These are phyloP conservation scores for Hydnomerulius pinastri DNA, from an alignment of 768 basidiomycete species.

Conservation along the genomic window DNA sequence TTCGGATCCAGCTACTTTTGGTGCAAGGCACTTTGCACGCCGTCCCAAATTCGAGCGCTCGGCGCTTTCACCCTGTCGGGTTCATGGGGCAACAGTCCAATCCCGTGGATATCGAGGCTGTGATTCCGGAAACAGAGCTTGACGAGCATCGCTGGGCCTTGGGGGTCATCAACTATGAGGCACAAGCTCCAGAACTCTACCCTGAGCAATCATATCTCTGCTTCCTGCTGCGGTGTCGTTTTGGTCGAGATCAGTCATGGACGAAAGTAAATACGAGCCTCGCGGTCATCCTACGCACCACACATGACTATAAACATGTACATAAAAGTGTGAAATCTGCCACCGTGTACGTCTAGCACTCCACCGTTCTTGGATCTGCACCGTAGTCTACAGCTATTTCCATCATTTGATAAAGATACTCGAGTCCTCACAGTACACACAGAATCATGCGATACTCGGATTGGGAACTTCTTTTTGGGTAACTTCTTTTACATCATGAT, in stretches of 20 bases:
- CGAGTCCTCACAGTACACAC: too few relatives aligned
- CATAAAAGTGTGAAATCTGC: too few relatives aligned
- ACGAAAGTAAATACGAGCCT: background rate
- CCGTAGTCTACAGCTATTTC: too few relatives aligned
- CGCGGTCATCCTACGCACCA: background rate
- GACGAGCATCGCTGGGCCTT: background rate
- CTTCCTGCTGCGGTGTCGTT: background rate
- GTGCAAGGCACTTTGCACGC: background rate
- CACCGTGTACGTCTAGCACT: too few relatives aligned
- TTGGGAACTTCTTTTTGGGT: too few relatives aligned
- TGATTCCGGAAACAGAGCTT: background rate
- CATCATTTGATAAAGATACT: too few relatives aligned
- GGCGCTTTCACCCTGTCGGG: background rate
- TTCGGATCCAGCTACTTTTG: conserved; percentile 5
- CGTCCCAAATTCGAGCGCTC: background rate
- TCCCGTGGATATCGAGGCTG: background rate
- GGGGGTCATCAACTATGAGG: conserved; percentile 1
- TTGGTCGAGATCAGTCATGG: background rate
- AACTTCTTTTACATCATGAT: too few relatives aligned
- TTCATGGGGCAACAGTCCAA: background rate
- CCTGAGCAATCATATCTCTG: background rate
- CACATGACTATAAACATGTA: background rate
- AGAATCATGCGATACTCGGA: too few relatives aligned
- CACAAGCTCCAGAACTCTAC: background rate
- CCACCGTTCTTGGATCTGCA: too few relatives aligned